Evolutionary conservation across 257 asterid genomes (phyloP).

Genomic region (Salvia hispanica): DNA sequence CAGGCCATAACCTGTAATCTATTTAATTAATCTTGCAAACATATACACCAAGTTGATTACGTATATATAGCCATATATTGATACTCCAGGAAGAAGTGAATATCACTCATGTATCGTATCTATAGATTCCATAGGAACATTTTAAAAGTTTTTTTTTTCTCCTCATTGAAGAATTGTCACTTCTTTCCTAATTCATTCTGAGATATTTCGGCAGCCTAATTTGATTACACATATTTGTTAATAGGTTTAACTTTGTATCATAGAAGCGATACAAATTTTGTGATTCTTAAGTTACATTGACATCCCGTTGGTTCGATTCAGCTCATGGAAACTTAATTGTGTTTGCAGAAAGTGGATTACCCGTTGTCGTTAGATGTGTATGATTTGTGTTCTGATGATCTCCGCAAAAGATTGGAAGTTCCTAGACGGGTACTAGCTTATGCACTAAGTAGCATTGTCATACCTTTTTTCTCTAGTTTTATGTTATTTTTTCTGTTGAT

Average conservation of each 20-base stretch:
- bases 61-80: neutral
- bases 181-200: neutral
- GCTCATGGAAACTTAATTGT: constrained; percentile 20
- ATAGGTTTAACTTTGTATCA: constrained; percentile 4
- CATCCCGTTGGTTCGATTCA: constrained; percentile 2
- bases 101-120: neutral
- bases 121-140: neutral
- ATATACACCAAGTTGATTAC: constrained; percentile 6
- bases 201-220: neutral
- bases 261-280: neutral
- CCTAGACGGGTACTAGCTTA: constrained; percentile 74
- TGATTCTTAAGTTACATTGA: too few relatives aligned
- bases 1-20: neutral
- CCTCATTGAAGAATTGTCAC: neutral
- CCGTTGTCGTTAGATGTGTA: constrained; percentile 89
- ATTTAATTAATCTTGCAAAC: constrained; percentile 10
- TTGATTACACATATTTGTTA: neutral
- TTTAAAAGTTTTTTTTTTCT: neutral
- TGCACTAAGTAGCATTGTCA: constrained; percentile 3
- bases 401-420: constrained; percentile 75
- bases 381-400: constrained; percentile 94
- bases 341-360: constrained; percentile 89
- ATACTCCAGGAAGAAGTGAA: neutral
- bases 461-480: constrained; percentile 15
- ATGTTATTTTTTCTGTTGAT: constrained; percentile 11